A percentile compares a stretch with the other conserved stretches of the same genome.
These are phyloP conservation scores for Ophiocordyceps camponoti-floridani DNA, from an alignment of 2,329 filamentous ascomycete species.

Conservation along the genomic window DNA sequence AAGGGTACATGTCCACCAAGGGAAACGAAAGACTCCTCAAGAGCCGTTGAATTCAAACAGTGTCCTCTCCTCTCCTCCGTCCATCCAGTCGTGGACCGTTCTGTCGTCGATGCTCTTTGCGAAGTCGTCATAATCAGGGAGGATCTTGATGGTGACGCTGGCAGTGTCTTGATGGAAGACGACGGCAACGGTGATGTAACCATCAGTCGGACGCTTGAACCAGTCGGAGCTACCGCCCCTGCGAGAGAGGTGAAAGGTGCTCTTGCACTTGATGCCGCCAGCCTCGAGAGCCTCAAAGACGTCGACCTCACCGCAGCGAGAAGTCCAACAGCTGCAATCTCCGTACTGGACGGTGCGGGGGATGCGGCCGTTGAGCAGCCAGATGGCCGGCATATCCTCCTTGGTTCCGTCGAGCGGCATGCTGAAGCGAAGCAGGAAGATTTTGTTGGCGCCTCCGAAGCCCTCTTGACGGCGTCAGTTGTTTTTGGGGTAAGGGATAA, in stretches of 20 bases:
- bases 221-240: constrained; percentile 53
- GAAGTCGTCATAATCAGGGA: constrained; percentile 24
- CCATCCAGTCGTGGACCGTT: constrained; percentile 18
- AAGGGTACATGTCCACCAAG: too few species aligned
- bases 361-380: constrained; percentile 59
- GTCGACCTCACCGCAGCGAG: constrained; percentile 57
- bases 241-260: constrained; percentile 47
- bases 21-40: too few species aligned
- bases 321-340: constrained; percentile 54
- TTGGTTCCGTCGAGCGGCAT: constrained; percentile 45
- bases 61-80: constrained; percentile 6
- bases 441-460: constrained; percentile 50
- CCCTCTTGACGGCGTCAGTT: constrained; percentile 32
- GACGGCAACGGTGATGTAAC: constrained; percentile 44
- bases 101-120: constrained; percentile 17
- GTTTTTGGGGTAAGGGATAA: background rate
- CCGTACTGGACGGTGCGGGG: constrained; percentile 54
- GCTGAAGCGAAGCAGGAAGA: constrained; percentile 55
- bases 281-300: constrained; percentile 52
- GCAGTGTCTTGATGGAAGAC: constrained; percentile 35
- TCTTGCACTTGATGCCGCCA: constrained; percentile 50
- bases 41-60: constrained; percentile 4
- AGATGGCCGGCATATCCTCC: constrained; percentile 57
- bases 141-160: constrained; percentile 36
- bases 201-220: constrained; percentile 44